Percentiles rank a stretch among this genome's conserved stretches.
Conservation (phyloP, 2,329 filamentous ascomycete species). For the Boeremia lycopersici region DNA sequence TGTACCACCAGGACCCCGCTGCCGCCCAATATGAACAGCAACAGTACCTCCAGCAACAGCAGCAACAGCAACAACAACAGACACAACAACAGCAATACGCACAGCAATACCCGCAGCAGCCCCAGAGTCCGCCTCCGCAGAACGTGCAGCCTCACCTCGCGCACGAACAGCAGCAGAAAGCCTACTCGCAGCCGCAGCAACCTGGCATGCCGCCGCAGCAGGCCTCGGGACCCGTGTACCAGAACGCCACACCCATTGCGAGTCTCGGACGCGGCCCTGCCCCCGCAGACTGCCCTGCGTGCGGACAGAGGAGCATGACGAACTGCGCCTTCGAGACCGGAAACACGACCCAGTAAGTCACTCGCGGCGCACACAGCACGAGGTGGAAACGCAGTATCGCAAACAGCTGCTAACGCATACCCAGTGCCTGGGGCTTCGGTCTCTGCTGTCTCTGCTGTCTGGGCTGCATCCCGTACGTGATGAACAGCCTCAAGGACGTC, state of each 20-base stretch:
- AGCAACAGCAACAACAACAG: slow-evolving; percentile 11
- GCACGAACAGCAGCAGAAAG: slow-evolving; percentile 10
- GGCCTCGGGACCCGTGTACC: slow-evolving; percentile 41
- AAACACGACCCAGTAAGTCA: slow-evolving; percentile 50
- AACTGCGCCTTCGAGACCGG: slow-evolving; percentile 43
- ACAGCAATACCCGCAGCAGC: slow-evolving; percentile 20
- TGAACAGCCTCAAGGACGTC: slow-evolving; percentile 56
- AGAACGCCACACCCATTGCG: slow-evolving; percentile 44
- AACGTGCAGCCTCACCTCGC: not conserved
- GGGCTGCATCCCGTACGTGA: slow-evolving; percentile 57
- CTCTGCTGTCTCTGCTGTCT: slow-evolving; percentile 53
- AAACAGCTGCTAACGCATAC: slow-evolving; percentile 10
- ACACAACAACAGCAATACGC: slow-evolving; percentile 9
- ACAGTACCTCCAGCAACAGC: slow-evolving; percentile 12
- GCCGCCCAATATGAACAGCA: slow-evolving; percentile 25
- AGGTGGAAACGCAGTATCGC: not conserved
- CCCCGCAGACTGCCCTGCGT: slow-evolving; percentile 57
- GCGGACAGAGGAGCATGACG: slow-evolving; percentile 51
- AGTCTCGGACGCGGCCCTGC: slow-evolving; percentile 43
- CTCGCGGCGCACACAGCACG: no score
- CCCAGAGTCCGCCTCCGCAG: not conserved
- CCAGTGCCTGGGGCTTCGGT: slow-evolving; percentile 54
- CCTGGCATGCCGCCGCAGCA: slow-evolving; percentile 46
- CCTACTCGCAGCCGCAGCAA: slow-evolving; percentile 19
- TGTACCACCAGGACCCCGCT: slow-evolving; percentile 44